Percentiles rank a stretch among this genome's conserved stretches.
Conservation (phyloP, 2,329 filamentous ascomycete species). For the Myriosclerotinia curreyana region DNA sequence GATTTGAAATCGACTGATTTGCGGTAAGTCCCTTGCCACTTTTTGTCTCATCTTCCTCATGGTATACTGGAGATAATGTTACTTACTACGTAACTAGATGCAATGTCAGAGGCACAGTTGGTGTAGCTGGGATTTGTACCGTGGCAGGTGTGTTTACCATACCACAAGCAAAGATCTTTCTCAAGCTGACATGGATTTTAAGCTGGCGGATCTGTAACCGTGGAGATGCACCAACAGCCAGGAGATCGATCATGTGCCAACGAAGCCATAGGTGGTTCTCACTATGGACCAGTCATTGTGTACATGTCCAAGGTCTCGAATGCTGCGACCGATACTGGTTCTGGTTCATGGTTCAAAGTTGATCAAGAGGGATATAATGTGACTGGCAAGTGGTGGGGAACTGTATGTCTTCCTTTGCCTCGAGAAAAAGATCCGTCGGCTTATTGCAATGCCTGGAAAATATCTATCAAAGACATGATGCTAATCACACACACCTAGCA, state of each 20-base stretch:
- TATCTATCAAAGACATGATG: background rate
- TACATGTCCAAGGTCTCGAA: conserved; percentile 52
- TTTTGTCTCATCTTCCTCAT: background rate
- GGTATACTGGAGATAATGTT: background rate
- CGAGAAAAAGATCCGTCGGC: background rate
- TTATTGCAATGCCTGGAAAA: background rate
- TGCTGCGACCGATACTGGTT: conserved; percentile 46
- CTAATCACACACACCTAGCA: conserved; percentile 19
- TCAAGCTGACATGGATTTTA: background rate
- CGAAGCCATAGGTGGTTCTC: conserved; percentile 53
- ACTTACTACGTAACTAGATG: conserved; percentile 43
- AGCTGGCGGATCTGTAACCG: conserved; percentile 48
- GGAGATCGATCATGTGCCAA: conserved; percentile 46
- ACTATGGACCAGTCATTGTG: conserved; percentile 53
- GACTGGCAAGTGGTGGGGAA: conserved; percentile 27
- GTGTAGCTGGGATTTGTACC: conserved; percentile 39
- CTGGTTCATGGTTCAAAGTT: conserved; percentile 23
- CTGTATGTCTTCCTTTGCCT: conserved; percentile 21
- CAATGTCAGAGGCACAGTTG: conserved; percentile 43
- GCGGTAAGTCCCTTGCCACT: background rate
- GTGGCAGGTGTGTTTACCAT: conserved; percentile 22
- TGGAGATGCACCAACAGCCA: conserved; percentile 57
- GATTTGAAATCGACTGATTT: conserved; percentile 46
- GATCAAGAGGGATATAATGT: conserved; percentile 33
- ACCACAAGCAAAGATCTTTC: background rate